phyloP scores from a whole-genome alignment of 2,329 filamentous ascomycete species.

The Trichoderma gracile region DNA sequence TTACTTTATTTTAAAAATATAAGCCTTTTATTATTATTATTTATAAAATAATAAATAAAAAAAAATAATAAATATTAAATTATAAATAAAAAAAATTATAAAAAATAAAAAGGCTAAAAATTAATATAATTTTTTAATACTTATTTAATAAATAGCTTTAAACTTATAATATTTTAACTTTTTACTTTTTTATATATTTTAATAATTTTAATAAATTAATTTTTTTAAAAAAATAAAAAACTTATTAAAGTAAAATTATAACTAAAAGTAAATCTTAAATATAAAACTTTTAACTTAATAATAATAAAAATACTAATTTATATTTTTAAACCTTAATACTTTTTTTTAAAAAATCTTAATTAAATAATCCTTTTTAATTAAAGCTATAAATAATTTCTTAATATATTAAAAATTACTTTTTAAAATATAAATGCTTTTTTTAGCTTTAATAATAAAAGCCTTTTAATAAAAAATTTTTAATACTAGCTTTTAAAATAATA shows the following conservation, averaged over 20 bases:
- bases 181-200: no score
- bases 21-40: neutral
- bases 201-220: neutral
- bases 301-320: neutral
- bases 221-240: neutral
- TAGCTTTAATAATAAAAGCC: neutral
- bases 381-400: no score
- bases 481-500: neutral
- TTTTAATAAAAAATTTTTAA: neutral
- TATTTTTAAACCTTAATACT: neutral
- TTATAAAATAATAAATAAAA: neutral
- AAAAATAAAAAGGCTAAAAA: neutral
- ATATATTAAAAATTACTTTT: no score
- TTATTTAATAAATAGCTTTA: neutral
- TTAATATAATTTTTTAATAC: neutral
- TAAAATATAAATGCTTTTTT: neutral
- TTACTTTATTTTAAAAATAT: no score
- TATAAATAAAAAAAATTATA: neutral
- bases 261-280: neutral
- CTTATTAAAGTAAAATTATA: slow-evolving; percentile 4
- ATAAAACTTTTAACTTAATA: no score
- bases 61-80: neutral
- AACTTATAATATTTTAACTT: neutral
- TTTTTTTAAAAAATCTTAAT: no score
- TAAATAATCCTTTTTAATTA: no score